Conservation (phyloP, 768 basidiomycete genomes). For the Boletus reticulatus region DNA sequence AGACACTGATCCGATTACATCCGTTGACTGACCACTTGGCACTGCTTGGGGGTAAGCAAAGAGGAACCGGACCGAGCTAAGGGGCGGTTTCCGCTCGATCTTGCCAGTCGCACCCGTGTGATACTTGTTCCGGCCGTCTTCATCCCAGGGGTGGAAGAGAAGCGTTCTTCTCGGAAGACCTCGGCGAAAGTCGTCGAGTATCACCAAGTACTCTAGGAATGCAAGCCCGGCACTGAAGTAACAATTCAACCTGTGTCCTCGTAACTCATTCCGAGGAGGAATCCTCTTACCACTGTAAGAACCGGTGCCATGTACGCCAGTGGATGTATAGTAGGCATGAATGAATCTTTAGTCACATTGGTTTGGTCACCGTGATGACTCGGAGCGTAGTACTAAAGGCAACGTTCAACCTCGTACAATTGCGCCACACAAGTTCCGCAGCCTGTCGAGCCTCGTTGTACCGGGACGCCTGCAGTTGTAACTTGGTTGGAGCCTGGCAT, state of each 20-base stretch:
- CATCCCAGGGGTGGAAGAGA: not conserved
- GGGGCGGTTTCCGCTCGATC: not conserved
- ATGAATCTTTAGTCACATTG: not conserved
- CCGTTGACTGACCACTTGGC: not conserved
- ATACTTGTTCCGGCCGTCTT: conserved; percentile 14
- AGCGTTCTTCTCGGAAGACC: conserved; percentile 2
- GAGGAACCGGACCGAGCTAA: conserved; percentile 1
- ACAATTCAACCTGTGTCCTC: not conserved
- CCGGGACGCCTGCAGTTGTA: not conserved
- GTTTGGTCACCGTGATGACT: not conserved
- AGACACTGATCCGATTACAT: conserved; percentile 17
- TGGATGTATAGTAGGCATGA: not conserved
- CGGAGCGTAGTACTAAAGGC: too few relatives aligned
- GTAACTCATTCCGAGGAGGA: not conserved
- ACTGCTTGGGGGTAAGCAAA: not conserved
- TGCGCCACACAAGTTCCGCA: not conserved
- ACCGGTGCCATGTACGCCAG: not conserved
- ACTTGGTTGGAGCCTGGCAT: not conserved
- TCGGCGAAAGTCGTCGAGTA: conserved; percentile 8
- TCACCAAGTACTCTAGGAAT: not conserved
- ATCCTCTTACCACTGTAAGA: not conserved
- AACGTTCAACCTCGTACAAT: too few relatives aligned
- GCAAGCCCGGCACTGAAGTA: not conserved
- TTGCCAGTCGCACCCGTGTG: not conserved
- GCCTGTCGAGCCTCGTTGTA: not conserved